Evolutionary conservation across 768 basidiomycete genomes (phyloP).

Genomic region (Russula foetens): DNA sequence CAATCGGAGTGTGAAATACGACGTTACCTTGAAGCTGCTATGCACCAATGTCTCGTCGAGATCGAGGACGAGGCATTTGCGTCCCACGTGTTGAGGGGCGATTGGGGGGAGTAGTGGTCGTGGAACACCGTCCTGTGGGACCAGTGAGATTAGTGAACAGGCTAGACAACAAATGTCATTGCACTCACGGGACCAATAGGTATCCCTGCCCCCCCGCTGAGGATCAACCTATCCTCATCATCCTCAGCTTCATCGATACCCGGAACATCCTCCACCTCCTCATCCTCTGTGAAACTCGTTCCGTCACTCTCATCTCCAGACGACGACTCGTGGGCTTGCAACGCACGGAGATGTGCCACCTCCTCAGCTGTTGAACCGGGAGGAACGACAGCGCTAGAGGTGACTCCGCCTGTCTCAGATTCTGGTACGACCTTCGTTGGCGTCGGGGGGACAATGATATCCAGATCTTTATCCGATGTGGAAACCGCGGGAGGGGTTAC

Average conservation of each 20-base stretch:
- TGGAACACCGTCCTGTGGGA: conserved; percentile 70
- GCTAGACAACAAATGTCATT: neutral
- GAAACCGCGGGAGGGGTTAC: conserved; percentile 22
- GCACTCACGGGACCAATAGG: conserved; percentile 80
- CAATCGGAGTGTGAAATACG: neutral
- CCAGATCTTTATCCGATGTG: conserved; percentile 25
- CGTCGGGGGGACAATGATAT: conserved; percentile 40
- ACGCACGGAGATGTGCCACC: conserved; percentile 23
- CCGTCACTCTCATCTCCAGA: conserved; percentile 48
- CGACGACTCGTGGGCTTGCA: conserved; percentile 34
- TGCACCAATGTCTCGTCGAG: conserved; percentile 96
- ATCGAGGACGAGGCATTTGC: conserved; percentile 95
- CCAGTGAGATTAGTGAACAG: neutral
- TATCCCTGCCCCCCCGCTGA: conserved; percentile 90
- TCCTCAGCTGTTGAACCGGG: conserved; percentile 68
- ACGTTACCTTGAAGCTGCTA: conserved; percentile 92
- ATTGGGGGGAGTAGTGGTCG: conserved; percentile 85
- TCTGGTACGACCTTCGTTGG: conserved; percentile 46
- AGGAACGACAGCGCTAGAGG: conserved; percentile 86
- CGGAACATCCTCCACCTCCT: conserved; percentile 48
- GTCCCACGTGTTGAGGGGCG: conserved; percentile 67
- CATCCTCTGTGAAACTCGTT: conserved; percentile 62
- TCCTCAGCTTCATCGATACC: conserved; percentile 63
- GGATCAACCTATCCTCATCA: conserved; percentile 83
- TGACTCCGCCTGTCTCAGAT: conserved; percentile 80